Conservation (phyloP, 148 eudicot genomes). For the Oxyria digyna region DNA sequence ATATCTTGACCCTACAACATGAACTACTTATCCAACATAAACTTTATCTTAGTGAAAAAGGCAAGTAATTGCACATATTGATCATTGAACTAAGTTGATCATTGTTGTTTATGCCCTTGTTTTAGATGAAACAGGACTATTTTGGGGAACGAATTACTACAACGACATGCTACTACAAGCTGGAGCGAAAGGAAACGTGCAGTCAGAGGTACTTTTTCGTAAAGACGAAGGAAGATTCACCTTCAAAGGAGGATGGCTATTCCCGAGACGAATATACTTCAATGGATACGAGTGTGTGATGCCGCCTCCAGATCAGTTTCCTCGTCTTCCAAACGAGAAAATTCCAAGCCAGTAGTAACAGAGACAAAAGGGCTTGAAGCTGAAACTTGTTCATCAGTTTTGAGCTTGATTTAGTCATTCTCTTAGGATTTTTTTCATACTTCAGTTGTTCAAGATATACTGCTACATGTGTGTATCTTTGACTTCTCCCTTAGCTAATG, state of each 20-base stretch:
- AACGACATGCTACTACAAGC: slow-evolving; percentile 68
- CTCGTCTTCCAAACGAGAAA: slow-evolving; percentile 52
- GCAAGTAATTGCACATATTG: too few relatives aligned
- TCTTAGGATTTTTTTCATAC: neutral
- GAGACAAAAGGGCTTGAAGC: neutral
- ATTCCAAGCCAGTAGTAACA: slow-evolving; percentile 12
- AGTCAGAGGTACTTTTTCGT: slow-evolving; percentile 51
- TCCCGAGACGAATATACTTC: slow-evolving; percentile 71
- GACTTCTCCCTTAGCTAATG: neutral
- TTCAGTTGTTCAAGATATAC: neutral
- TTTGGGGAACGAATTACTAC: slow-evolving; percentile 67
- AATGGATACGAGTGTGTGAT: slow-evolving; percentile 83
- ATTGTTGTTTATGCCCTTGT: neutral
- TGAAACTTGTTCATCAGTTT: neutral
- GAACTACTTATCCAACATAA: neutral
- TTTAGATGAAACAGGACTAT: slow-evolving; percentile 76
- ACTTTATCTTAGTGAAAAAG: neutral
- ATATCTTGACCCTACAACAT: neutral
- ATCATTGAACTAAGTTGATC: too few relatives aligned
- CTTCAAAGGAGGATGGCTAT: slow-evolving; percentile 74
- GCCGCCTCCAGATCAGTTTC: slow-evolving; percentile 69
- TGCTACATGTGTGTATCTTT: neutral
- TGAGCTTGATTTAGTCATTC: neutral
- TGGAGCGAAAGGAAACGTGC: slow-evolving; percentile 61
- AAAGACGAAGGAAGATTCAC: slow-evolving; percentile 51